A percentile compares a stretch with the other conserved stretches of the same genome.
These are phyloP conservation scores for Penicillium coffeae DNA, from an alignment of 495 filamentous ascomycete genomes.

Conservation along the genomic window DNA sequence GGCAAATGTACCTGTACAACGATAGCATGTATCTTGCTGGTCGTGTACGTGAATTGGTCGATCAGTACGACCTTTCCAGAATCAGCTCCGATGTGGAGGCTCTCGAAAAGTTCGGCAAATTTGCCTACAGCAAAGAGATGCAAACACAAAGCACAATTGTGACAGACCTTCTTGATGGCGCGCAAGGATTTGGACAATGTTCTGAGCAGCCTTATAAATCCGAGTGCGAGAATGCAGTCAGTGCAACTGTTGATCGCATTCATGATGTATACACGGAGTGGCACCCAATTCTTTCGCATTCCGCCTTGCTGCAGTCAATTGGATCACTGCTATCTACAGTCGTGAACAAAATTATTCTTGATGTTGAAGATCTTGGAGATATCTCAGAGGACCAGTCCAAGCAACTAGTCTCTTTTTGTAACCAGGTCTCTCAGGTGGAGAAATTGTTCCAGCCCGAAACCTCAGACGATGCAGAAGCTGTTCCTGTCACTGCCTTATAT, in stretches of 20 bases:
- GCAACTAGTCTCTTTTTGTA: conserved; percentile 69
- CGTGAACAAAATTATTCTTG: conserved; percentile 73
- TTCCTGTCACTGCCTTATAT: conserved; percentile 74
- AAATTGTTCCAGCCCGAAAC: conserved; percentile 67
- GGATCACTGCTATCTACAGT: conserved; percentile 79
- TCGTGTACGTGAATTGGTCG: conserved; percentile 56
- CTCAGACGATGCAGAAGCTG: conserved; percentile 27
- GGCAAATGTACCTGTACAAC: conserved; percentile 93
- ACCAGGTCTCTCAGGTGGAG: conserved; percentile 64
- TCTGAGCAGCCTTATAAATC: conserved; percentile 57
- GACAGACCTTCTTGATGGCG: conserved; percentile 77
- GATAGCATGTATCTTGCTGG: conserved; percentile 78
- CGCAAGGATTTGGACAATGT: conserved; percentile 60
- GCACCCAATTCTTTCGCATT: conserved; percentile 75
- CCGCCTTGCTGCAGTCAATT: conserved; percentile 77
- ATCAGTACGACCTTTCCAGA: conserved; percentile 48
- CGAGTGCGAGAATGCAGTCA: conserved; percentile 68
- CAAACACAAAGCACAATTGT: conserved; percentile 77
- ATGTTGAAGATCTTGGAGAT: conserved; percentile 80
- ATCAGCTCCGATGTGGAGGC: conserved; percentile 67
- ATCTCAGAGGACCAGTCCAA: conserved; percentile 87
- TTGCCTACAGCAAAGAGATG: conserved; percentile 85
- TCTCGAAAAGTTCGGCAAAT: conserved; percentile 73
- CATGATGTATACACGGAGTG: conserved; percentile 67
- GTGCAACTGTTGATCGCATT: conserved; percentile 63